Evolutionary conservation across 2,329 filamentous ascomycete species (phyloP).

Genomic region (Ceratocystis huliohia): DNA sequence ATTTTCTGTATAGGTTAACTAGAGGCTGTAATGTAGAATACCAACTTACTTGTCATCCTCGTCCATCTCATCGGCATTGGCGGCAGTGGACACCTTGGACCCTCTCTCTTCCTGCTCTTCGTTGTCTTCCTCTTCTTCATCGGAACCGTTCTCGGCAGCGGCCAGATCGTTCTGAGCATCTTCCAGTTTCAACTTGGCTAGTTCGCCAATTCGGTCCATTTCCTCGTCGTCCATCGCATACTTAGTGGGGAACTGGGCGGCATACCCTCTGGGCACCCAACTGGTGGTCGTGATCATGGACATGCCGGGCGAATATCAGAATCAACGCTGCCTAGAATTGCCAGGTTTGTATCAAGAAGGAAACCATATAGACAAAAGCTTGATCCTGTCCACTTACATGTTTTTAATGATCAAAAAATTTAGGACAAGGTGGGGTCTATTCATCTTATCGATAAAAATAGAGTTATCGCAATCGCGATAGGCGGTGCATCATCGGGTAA

Average conservation of each 20-base stretch:
- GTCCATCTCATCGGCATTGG: conserved; percentile 17
- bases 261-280: conserved; percentile 66
- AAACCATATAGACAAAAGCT: conserved; percentile 1
- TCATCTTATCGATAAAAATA: conserved; percentile 19
- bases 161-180: conserved; percentile 81
- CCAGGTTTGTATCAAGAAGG: conserved; percentile 5
- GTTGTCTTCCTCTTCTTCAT: conserved; percentile 26
- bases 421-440: conserved; percentile 16
- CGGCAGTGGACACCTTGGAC: conserved; percentile 17
- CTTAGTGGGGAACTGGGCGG: conserved; percentile 61
- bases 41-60: conserved; percentile 20
- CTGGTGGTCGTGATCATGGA: conserved; percentile 67
- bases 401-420: conserved; percentile 13
- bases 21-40: not conserved
- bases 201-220: conserved; percentile 59
- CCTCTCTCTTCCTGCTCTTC: conserved; percentile 25
- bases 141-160: conserved; percentile 26
- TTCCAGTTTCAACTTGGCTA: conserved; percentile 70
- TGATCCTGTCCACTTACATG: conserved; percentile 15
- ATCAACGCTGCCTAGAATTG: not conserved
- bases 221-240: conserved; percentile 65
- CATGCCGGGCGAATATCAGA: conserved; percentile 31
- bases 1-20: not conserved
- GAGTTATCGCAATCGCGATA: conserved; percentile 1
- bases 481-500: conserved; percentile 8